Percentiles rank a stretch among this genome's conserved stretches.
Conservation (phyloP, 2,329 filamentous ascomycete genomes). For the Graphium sp. region DNA sequence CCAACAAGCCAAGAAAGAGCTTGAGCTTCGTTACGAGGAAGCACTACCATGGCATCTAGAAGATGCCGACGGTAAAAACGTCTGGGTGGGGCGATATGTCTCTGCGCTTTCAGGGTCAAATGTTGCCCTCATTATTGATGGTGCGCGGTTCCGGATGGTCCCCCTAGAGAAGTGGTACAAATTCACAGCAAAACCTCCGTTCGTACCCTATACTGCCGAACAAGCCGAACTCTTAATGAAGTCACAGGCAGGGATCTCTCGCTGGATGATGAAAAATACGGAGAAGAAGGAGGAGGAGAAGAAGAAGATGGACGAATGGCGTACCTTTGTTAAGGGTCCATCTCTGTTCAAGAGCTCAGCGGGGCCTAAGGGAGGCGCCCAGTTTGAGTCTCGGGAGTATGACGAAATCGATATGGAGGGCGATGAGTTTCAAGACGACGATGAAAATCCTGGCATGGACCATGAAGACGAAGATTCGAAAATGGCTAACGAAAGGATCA, state of each 20-base stretch:
- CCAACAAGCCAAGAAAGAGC: conserved; percentile 64
- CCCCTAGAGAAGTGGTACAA: conserved; percentile 94
- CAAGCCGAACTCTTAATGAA: conserved; percentile 74
- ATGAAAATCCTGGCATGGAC: conserved; percentile 56
- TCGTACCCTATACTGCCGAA: conserved; percentile 63
- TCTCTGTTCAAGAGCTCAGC: too few relatives aligned
- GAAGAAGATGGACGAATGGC: conserved; percentile 39
- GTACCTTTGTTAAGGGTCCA: conserved; percentile 1
- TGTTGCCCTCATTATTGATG: conserved; percentile 59
- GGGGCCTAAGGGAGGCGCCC: too few relatives aligned
- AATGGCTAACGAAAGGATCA: conserved; percentile 54
- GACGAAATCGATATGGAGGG: conserved; percentile 49
- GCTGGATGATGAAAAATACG: conserved; percentile 63
- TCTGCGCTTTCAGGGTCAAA: conserved; percentile 74
- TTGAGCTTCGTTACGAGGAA: conserved; percentile 74
- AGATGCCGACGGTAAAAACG: conserved; percentile 88
- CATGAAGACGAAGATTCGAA: conserved; percentile 73
- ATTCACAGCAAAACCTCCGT: conserved; percentile 65
- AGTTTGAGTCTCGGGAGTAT: conserved; percentile 30
- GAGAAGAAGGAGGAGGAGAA: conserved; percentile 33
- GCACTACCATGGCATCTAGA: conserved; percentile 93
- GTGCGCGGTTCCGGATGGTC: conserved; percentile 62
- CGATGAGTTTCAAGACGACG: conserved; percentile 74
- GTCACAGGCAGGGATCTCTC: conserved; percentile 57
- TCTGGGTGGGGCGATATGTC: conserved; percentile 85